Base-by-base conservation (phyloP, 805 yeast species). In the Candida loeiensis region DNA sequence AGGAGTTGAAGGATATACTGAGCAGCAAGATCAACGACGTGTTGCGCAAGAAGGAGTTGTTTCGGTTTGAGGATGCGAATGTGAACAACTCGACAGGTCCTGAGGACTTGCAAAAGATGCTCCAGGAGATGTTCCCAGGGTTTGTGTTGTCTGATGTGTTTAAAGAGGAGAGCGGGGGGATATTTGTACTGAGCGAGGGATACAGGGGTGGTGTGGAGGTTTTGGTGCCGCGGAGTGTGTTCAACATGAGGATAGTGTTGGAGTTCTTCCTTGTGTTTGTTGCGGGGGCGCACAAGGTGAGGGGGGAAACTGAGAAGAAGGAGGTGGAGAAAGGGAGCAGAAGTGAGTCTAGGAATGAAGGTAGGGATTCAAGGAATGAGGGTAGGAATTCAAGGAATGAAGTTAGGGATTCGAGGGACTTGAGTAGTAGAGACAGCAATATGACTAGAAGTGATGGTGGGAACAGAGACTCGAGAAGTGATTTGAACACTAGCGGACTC, bases 231-330 rank as follows among this genome's bases (percentile, higher is more conserved):
- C 79, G 87, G 2, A 80, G 79, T 52, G 73, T 88, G 12, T 80
- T 84, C 60, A 87, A 89, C 51, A 86, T 90, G 82, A 74, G 90
- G 47, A 73, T 85, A 4, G 74, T 89, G 12, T 60, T 87, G 36
- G 95, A 85, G 42, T 81, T 85, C 27, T 78, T 87, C 27, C 69
- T 87, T 35, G 63, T 79, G 9, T 87, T 86, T 53, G 67, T 79
- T 18, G 80, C 85, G 33, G 80, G 85, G 1, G 64, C 85, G 1
- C 63, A 70, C 37, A 43, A 43, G 19, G 40, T 69, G 2, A 58
- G 64, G 33, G 28, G n/a, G n/a, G n/a, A n/a, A n/a, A 39, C 3
- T 41, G 49, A 4, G 48, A 45, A 6, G 44, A 39, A 4, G 27
- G 34, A 14, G 43, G 36, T 8, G 25, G 28, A 16, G 31, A 22